Evolutionary conservation across 192 early-diverging fungal genomes (phyloP).

Genomic region (Cetraspora pellucida): DNA sequence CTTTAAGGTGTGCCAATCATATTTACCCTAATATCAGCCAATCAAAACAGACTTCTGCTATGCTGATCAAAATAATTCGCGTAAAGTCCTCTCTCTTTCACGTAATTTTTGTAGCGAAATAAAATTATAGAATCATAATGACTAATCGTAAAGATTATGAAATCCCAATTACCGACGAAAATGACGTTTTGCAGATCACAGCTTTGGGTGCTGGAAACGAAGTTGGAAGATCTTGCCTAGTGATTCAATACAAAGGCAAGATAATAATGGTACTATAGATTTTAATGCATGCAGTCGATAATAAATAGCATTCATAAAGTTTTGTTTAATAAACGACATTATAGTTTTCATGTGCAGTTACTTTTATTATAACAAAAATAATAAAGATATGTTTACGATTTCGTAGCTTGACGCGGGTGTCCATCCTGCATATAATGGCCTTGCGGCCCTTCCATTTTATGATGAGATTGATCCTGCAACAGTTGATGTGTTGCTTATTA

Average conservation of each 20-base stretch:
- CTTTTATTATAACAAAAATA: background rate
- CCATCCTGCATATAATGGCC: constrained; percentile 91
- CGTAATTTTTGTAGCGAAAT: too few relatives aligned
- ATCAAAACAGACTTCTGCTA: too few relatives aligned
- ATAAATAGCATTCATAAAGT: background rate
- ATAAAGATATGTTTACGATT: constrained; percentile 5
- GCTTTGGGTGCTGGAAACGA: constrained; percentile 97
- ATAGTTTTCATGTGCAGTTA: background rate
- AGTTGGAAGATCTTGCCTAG: constrained; percentile 91
- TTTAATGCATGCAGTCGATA: background rate
- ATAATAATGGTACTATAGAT: constrained; percentile 75
- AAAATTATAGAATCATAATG: too few relatives aligned
- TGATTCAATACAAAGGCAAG: constrained; percentile 95
- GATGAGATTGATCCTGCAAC: constrained; percentile 89
- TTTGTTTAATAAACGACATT: background rate
- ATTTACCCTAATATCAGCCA: too few relatives aligned
- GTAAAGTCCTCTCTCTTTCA: too few relatives aligned
- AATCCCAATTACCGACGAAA: constrained; percentile 50
- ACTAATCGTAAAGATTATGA: too few relatives aligned
- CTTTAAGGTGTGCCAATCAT: too few relatives aligned
- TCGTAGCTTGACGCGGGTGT: constrained; percentile 90
- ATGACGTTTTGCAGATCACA: constrained; percentile 86
- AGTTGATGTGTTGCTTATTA: constrained; percentile 90
- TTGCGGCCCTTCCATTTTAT: constrained; percentile 91
- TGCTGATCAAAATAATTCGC: too few relatives aligned